Evolutionary conservation across 805 yeast genomes (phyloP), one percentile per base, ranked within the genome.

Genomic region (Wickerhamiella domercqiae): DNA sequence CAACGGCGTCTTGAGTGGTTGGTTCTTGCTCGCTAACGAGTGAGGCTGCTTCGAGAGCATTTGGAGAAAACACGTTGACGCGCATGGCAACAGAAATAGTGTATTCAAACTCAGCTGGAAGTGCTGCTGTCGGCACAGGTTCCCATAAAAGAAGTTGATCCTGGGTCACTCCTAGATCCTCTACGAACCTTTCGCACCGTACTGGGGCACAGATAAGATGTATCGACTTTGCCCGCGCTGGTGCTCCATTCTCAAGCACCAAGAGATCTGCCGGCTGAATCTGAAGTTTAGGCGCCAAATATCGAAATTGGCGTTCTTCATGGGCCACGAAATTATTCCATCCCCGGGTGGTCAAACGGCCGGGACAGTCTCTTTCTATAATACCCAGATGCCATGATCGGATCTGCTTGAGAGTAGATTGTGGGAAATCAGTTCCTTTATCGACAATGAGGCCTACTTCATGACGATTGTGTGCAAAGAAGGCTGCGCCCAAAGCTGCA

Each of bases 101-200:
- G 7, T 57, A 51, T 14, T 78, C 52, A 5, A 68, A 61, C 3
- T 47, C 41, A 24, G 65, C 75, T 2, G 73, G 67, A 0, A 50
- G 54, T 53, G 94, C 81, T 16, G 68, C 68, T 41, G 74, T 79
- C 1, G 96, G 96, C 5, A 79, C 69, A 0, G 96, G 95, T 56
- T 86, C 97, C 75, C 84, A 87, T 0, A 79, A 67, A 38, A 62
- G 47, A n/a, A 73, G 70, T 42, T 39, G 16, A 11, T 41, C 15
- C 9, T 24, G 9, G n/a, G 18, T 18, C 3, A 48, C 29, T 40
- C 51, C 15, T 49, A 34, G 41, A 7, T 57, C 54, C 1, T 52
- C 52, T 6, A 75, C 47, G 22, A 78, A 66, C 14, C 64, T 67
- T 3, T 50, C 45, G 40, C 75, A 73, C 29, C 94, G 54, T 3